phyloP scores from a whole-genome alignment of 2,329 filamentous ascomycete species.

The Pseudocercospora macadamiae region DNA sequence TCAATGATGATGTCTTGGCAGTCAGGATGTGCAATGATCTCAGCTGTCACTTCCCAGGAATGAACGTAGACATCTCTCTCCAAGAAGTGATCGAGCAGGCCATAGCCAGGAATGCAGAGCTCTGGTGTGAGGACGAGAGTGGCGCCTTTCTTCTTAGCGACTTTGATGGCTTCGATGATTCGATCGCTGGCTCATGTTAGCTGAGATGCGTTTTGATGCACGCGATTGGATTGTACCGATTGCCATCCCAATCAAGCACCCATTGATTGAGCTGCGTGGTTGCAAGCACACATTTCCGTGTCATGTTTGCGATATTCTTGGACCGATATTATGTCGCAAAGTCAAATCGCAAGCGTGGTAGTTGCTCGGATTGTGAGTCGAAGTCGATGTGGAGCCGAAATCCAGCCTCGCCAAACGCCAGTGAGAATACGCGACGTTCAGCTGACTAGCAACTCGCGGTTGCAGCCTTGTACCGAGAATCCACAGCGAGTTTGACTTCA shows the following conservation, averaged over 20 bases:
- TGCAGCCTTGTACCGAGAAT: too few species aligned
- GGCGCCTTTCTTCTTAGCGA: conserved; percentile 64
- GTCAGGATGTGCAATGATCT: conserved; percentile 62
- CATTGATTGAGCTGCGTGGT: conserved; percentile 50
- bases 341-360: background rate
- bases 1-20: conserved; percentile 67
- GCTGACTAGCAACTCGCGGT: too few species aligned
- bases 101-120: conserved; percentile 64
- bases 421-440: background rate
- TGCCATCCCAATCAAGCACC: conserved; percentile 66
- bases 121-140: conserved; percentile 56
- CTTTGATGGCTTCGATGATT: conserved; percentile 64
- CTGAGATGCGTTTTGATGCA: too few species aligned
- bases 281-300: conserved; percentile 43
- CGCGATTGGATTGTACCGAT: too few species aligned
- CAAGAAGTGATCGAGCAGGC: conserved; percentile 66
- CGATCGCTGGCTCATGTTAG: too few species aligned
- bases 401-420: background rate
- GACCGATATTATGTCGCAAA: background rate
- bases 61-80: conserved; percentile 46
- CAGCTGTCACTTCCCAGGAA: conserved; percentile 63
- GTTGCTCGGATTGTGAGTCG: background rate
- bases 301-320: conserved; percentile 27
- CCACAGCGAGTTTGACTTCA: background rate
- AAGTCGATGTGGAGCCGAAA: background rate